phyloP scores from a whole-genome alignment of 495 filamentous ascomycete species.

The Hypoxylon lienhwacheense region DNA sequence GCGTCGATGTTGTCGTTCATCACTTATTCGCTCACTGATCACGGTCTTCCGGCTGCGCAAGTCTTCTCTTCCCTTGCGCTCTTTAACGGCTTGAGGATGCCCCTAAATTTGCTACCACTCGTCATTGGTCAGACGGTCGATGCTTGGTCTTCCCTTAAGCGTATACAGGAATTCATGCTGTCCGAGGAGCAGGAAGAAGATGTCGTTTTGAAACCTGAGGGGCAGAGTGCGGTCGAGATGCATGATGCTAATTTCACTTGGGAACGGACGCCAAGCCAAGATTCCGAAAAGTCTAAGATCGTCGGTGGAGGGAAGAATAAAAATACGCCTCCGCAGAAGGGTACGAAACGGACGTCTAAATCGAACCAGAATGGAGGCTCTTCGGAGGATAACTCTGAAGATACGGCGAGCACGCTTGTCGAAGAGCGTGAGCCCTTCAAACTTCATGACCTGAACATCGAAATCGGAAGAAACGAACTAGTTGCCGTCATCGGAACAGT shows the following conservation, averaged over 20 bases:
- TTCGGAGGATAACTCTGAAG: constrained; percentile 38
- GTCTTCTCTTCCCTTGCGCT: constrained; percentile 92
- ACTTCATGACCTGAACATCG: constrained; percentile 71
- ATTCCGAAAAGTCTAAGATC: constrained; percentile 48
- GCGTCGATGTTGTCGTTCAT: constrained; percentile 96
- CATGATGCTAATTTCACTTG: constrained; percentile 83
- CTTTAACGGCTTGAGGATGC: constrained; percentile 89
- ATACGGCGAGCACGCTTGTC: constrained; percentile 56
- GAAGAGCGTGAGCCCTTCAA: constrained; percentile 75
- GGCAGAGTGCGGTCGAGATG: constrained; percentile 70
- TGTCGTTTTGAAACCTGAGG: constrained; percentile 61
- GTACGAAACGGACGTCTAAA: constrained; percentile 45
- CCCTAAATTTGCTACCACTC: constrained; percentile 82
- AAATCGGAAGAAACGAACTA: constrained; percentile 78
- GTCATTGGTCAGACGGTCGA: constrained; percentile 88
- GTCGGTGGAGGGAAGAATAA: constrained; percentile 41
- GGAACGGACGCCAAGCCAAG: constrained; percentile 74
- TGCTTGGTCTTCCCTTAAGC: constrained; percentile 78
- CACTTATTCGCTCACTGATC: constrained; percentile 78
- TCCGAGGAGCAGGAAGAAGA: constrained; percentile 85
- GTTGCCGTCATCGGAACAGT: constrained; percentile 90
- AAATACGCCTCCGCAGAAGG: constrained; percentile 42
- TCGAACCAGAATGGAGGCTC: constrained; percentile 34
- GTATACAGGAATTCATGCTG: constrained; percentile 83
- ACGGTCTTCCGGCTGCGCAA: constrained; percentile 69